Evolutionary conservation across 768 basidiomycete genomes (phyloP), one percentile per base, ranked within the genome.

Genomic region (Ramaria rubella): DNA sequence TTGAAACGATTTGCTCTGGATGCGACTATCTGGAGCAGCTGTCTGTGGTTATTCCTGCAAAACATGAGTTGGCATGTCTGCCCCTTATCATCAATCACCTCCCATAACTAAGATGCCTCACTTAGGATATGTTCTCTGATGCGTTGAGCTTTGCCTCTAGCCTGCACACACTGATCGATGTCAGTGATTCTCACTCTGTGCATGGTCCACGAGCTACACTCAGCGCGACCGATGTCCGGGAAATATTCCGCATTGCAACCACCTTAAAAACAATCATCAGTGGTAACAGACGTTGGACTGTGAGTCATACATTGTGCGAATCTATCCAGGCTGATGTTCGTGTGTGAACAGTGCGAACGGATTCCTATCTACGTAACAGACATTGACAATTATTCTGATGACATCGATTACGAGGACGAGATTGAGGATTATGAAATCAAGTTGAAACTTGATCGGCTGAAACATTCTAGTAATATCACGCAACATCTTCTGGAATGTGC

Each of bases 281-380:
- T 19, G 77, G 75, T 57, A 73, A 74, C 17, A 71, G 81, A 36
- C 64, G 78, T 11, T 85, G 83, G 82, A 78, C 70, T 60, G 83
- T 82, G 60, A 54, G 79, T 72, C 2, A 15, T 12, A n/a, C 55
- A 14, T 23, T 42, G 51, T n/a, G n/a, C n/a, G n/a, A n/a, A n/a
- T n/a, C n/a, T n/a, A n/a, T n/a, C n/a, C n/a, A n/a, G n/a, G 3
- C 21, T 48, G 46, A 48, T 26, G 15, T 48, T 48, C 24, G 11
- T 48, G 5, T 42, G 40, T 21, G 8, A 19, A 30, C 24, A 48
- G 46, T 48, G 46, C n/a, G 46, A 48, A 48, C 46, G 46, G 8
- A 48, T 48, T 5, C 46, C 46, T 48, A 1, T 30, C 21, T 11
- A 12, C n/a, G 29, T 24, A 26, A 12, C 23, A 24, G n/a, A 38